Evolutionary conservation across 2,329 filamentous ascomycete genomes (phyloP), one percentile per base, ranked within the genome.

Genomic region (Neurospora sp.): DNA sequence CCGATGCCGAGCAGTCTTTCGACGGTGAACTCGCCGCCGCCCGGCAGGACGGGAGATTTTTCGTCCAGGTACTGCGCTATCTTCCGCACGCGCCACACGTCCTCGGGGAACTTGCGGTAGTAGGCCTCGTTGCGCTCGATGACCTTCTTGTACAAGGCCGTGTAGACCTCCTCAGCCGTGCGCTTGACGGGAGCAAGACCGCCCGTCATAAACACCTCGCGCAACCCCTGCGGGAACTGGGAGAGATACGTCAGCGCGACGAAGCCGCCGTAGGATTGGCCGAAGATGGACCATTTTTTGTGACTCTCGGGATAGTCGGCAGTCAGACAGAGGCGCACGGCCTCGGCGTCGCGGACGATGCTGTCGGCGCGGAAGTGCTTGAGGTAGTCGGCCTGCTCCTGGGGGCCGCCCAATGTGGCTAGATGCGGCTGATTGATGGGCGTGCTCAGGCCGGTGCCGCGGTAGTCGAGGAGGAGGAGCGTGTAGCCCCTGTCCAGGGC

Each of bases 251-350:
- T 95, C 40, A 93, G 83, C 66, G 85, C 86, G 77, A 93, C 92
- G 79, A 97, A 97, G 0, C 95, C 95, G 46, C 95, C 95, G 79
- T 97, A 98, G 17, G 91, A 94, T 81, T 97, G 95, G 8, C 95
- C 95, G 72, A 97, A 90, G 38, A 96, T 86, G 70, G 89, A 91
- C 95, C 94, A 97, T 77, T 90, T 89, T 78, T 89, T 87, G 77
- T 91, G 89, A 66, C 90, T 87, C 28, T 86, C 82, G 0, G 91
- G 88, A 75, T 89, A 91, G 68, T 89, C 87, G 5, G 84, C 82
- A 33, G 91, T 96, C 69, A 98, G 83, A 46, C 86, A 90, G 75
- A 89, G 86, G 5, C 95, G 88, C 39, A 98, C 88, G 4, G 94
- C 93, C 78, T 98, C 95, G 73, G 91, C 92, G 77, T 98, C 95